These are phyloP conservation scores for Furcasterigmium furcatum DNA, from an alignment of 2,329 filamentous ascomycete genomes.

Conservation along the genomic window DNA sequence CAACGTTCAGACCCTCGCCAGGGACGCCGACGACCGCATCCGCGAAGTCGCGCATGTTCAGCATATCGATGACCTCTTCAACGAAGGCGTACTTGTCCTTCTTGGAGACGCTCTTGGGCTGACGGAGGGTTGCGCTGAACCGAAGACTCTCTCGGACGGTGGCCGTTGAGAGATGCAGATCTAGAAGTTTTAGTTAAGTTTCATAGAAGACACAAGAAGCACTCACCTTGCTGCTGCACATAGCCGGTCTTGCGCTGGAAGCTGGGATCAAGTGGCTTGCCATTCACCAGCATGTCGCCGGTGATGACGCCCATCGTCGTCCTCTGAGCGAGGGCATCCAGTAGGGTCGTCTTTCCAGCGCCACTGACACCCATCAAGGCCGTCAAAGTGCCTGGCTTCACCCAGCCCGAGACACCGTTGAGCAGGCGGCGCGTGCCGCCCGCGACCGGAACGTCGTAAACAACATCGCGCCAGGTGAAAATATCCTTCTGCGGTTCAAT, in stretches of 20 bases:
- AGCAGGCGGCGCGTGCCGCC: constrained; percentile 66
- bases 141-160: constrained; percentile 52
- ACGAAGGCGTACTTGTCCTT: constrained; percentile 60
- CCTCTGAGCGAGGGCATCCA: constrained; percentile 41
- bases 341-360: constrained; percentile 39
- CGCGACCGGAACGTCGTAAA: constrained; percentile 72
- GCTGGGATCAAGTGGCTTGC: constrained; percentile 48
- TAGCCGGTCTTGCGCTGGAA: constrained; percentile 67
- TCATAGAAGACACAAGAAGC: neutral
- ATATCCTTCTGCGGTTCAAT: constrained; percentile 49
- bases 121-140: constrained; percentile 56
- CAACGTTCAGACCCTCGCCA: constrained; percentile 58
- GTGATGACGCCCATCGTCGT: constrained; percentile 60
- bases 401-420: constrained; percentile 81
- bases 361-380: constrained; percentile 66
- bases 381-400: constrained; percentile 84
- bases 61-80: constrained; percentile 62
- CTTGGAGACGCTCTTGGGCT: constrained; percentile 49
- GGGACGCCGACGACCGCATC: constrained; percentile 63
- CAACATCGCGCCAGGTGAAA: constrained; percentile 78
- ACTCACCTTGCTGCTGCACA: constrained; percentile 59
- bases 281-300: constrained; percentile 65
- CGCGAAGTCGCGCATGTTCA: constrained; percentile 65
- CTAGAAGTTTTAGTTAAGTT: constrained; percentile 13
- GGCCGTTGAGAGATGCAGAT: constrained; percentile 53